phyloP scores from a whole-genome alignment of 257 asterid genomes.

The Petrea volubilis region DNA sequence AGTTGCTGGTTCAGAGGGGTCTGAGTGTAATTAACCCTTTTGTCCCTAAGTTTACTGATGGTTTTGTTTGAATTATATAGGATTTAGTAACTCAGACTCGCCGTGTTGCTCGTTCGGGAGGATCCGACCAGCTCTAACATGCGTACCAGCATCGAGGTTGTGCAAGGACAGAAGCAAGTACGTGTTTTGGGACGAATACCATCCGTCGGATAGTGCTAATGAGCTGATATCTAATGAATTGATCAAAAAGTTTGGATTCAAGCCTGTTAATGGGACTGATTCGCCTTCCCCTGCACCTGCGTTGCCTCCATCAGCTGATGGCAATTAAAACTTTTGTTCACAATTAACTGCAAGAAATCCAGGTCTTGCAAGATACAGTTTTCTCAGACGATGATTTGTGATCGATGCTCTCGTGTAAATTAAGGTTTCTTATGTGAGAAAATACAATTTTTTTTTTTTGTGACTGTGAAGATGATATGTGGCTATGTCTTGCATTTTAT shows the following conservation, averaged over 20 bases:
- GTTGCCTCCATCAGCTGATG: conserved; percentile 43
- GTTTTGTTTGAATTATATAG: conserved; percentile 29
- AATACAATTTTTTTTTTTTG: neutral
- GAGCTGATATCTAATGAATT: conserved; percentile 67
- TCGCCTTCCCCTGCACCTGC: conserved; percentile 54
- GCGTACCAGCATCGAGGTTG: conserved; percentile 69
- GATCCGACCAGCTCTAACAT: conserved; percentile 87
- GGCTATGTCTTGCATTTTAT: neutral
- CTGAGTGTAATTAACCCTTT: too few species aligned
- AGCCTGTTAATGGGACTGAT: conserved; percentile 27
- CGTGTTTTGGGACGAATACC: conserved; percentile 95
- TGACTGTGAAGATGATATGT: neutral
- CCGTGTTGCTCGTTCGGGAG: conserved; percentile 89
- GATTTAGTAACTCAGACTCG: conserved; percentile 72
- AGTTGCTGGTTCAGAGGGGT: too few species aligned
- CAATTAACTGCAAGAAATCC: neutral
- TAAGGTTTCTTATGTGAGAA: neutral
- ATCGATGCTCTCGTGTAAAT: neutral
- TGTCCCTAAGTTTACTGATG: neutral
- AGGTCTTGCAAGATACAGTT: neutral
- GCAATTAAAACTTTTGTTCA: neutral
- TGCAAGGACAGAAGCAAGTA: conserved; percentile 89
- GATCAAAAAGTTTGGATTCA: conserved; percentile 60
- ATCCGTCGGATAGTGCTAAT: conserved; percentile 81
- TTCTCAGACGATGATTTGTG: neutral